phyloP scores from a whole-genome alignment of 768 basidiomycete species.

The Rubroboletus pulcherrimus region DNA sequence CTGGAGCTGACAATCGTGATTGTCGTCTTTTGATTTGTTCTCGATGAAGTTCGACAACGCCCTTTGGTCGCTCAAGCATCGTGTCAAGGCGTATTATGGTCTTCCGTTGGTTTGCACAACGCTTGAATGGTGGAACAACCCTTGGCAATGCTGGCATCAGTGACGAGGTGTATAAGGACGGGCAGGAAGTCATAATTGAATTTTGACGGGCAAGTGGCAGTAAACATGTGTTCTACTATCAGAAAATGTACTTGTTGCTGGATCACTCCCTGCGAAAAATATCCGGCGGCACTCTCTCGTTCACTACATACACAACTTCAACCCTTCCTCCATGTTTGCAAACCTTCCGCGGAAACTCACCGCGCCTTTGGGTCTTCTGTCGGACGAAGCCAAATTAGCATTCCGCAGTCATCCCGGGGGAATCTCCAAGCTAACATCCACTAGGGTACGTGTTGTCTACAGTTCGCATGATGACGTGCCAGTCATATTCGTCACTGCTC shows the following conservation, averaged over 20 bases:
- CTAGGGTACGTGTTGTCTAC: constrained; percentile 51
- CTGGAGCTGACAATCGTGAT: neutral
- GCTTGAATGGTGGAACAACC: constrained; percentile 6
- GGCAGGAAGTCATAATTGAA: constrained; percentile 4
- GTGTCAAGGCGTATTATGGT: constrained; percentile 34
- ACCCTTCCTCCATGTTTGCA: constrained; percentile 49
- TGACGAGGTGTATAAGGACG: neutral
- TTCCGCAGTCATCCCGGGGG: constrained; percentile 83
- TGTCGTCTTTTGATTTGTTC: neutral
- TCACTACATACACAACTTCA: neutral
- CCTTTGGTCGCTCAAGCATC: constrained; percentile 61
- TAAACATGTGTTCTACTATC: neutral
- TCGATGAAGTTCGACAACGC: constrained; percentile 73
- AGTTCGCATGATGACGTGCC: neutral
- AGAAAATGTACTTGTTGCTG: neutral
- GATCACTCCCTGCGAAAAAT: neutral
- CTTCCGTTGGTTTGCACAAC: constrained; percentile 12
- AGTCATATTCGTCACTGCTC: constrained; percentile 4
- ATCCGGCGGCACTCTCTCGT: neutral
- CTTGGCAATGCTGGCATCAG: neutral
- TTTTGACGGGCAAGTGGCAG: constrained; percentile 1
- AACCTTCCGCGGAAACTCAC: constrained; percentile 70
- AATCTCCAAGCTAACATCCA: constrained; percentile 68
- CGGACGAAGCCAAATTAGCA: constrained; percentile 85
- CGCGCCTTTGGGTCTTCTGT: constrained; percentile 72